Evolutionary conservation across 2,329 filamentous ascomycete genomes (phyloP), one percentile per base, ranked within the genome.

Genomic region (Hymenoscyphus occultus): DNA sequence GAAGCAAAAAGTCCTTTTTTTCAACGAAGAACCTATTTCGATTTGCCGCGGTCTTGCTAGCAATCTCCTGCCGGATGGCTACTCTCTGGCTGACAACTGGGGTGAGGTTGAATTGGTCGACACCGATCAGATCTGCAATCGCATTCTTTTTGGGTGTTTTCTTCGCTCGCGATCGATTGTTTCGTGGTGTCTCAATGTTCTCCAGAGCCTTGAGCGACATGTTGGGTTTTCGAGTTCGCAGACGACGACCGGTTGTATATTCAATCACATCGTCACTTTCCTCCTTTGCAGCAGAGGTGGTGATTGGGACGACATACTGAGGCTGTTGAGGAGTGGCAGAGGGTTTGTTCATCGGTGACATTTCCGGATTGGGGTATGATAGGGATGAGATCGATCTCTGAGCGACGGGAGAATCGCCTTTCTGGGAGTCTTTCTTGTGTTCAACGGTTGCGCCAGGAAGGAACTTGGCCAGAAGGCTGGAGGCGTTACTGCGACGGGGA

Each of bases 21-120:
- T 76, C 71, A 1, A 77, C 58, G 35, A 77, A 70, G 61, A 77
- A 77, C n/a, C 65, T 65, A 60, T 74, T 69, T 60, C 75, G 68
- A 40, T 72, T 73, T 51, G 70, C 68, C 1, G 66, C 64, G 5
- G 74, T 75, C 39, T 72, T 72, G 45, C 35, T 71, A 4, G 69
- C 70, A 58, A 76, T 76, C 58, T 75, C 73, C 42, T 72, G 68
- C 40, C 74, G 65, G 35, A 75, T 71, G 12, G 69, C 70, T 40
- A 63, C 63, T 60, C 73, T 69, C 63, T 69, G 67, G 51, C 69
- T 75, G 22, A 73, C 67, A 2, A 68, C 56, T 9, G 72, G 72
- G 32, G 69, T 70, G 9, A 72, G 42, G 39, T 66, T 60, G 4
- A 66, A 45, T 56, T 68, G 65, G 58, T 59, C 28, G 35, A 61